Evolutionary conservation across 2,329 filamentous ascomycete genomes (phyloP), one percentile per base, ranked within the genome.

Genomic region (Fusarium sp.): DNA sequence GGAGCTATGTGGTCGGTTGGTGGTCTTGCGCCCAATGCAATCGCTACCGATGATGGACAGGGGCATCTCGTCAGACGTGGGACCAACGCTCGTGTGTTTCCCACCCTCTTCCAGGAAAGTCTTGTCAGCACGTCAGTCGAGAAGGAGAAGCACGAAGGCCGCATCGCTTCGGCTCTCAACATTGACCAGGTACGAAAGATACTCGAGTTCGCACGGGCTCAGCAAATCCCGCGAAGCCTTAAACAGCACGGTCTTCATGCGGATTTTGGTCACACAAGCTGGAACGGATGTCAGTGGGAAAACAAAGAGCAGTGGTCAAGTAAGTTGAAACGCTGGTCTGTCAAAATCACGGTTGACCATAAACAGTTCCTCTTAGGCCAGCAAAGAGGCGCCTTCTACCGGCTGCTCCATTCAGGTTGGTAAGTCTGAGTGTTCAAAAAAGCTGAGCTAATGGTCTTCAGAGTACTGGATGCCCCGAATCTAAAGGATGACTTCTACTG

Each of bases 401-500:
- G 42, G 87, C 88, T 13, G 88, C 93, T 24, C 94, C 95, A 10
- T 97, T 97, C 84, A 93, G 93, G 91, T 92, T 86, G 81, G 71
- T 42, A 28, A n/a, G 44, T n/a, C 20, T 20, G 24, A n/a, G 15
- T 18, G 26, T 36, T 11, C 24, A n/a, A 8, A n/a, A 18, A n/a
- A 17, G 34, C 22, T 18, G 13, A 61, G 48, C 79, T 87, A 63
- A 87, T 66, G 30, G 15, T 20, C 8, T 38, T 20, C 71, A 93
- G 91, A 83, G 93, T 98, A 12, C 87, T 99, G 10, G 94, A 98
- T 83, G 96, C 96, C 14, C 95, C 95, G 6, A 90, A 91, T 58
- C 86, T 98, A n/a, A 91, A 94, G 64, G 95, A 98, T 78, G 96
- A 99, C 82, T 99, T 95, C 81, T 99, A 99, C 81, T 98, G 95